Percentiles rank a stretch among this genome's conserved stretches.
Conservation (phyloP, 495 filamentous ascomycete genomes). For the Usnea hakonensis region DNA sequence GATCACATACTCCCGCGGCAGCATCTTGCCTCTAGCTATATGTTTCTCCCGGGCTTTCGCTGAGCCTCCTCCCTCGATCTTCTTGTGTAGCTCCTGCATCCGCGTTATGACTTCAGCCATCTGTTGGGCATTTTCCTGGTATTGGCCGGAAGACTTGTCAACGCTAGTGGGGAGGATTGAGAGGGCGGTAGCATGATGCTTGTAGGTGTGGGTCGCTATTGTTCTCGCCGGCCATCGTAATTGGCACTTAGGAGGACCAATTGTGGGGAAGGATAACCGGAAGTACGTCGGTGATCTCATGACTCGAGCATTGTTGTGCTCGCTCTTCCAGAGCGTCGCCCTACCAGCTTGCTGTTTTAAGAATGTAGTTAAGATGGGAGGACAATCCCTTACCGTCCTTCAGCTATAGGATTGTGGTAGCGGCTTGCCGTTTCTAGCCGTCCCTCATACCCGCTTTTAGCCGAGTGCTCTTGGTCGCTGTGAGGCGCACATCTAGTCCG, state of each 20-base stretch:
- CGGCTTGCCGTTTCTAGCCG: background rate
- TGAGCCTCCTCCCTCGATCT: slow-evolving; percentile 67
- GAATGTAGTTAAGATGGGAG: no score
- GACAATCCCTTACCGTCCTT: no score
- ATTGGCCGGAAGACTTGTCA: slow-evolving; percentile 70
- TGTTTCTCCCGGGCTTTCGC: slow-evolving; percentile 87
- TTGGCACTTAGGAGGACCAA: background rate
- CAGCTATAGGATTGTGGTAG: no score
- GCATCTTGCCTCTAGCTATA: slow-evolving; percentile 82
- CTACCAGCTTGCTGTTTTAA: background rate
- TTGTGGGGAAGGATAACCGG: background rate
- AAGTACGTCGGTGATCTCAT: background rate
- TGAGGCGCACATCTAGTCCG: no score
- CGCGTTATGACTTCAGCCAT: slow-evolving; percentile 64
- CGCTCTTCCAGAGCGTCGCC: background rate
- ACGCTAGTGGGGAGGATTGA: slow-evolving; percentile 69
- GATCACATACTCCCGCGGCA: slow-evolving; percentile 61
- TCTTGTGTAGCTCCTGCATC: slow-evolving; percentile 60
- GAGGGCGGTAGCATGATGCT: slow-evolving; percentile 64
- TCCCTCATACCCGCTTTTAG: background rate
- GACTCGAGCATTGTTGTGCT: background rate
- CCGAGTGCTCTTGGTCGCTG: no score
- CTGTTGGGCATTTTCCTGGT: slow-evolving; percentile 69
- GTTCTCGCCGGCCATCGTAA: background rate
- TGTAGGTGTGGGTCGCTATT: slow-evolving; percentile 55